Evolutionary conservation across 441 rosid species (phyloP), one percentile per base, ranked within the genome.

Genomic region (Pelargonium citronellum): DNA sequence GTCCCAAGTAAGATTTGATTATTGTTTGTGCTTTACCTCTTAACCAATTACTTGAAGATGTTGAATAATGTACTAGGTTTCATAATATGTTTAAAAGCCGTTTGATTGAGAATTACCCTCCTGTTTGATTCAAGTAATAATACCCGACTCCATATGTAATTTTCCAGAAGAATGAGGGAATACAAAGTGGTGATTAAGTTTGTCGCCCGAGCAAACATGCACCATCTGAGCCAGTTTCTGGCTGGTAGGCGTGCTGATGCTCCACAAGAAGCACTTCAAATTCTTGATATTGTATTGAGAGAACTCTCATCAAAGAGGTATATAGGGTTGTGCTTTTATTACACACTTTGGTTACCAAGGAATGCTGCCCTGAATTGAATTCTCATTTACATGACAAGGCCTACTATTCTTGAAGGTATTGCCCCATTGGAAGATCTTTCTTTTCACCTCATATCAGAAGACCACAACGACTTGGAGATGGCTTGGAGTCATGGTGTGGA

Each of bases 401-500:
- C 41, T 49, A 37, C 22, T 46, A 68, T 20, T 9, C 73, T 27
- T 75, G 79, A 75, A 90, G 96, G 82, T 94, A 82, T 71, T 89
- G 88, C 73, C 94, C 96, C 0, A 73, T 95, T 55, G 97, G 96
- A 53, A 86, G 96, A 78, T 95, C 95, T 27, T 95, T 95, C 85
- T 95, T 90, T 69, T 95, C 99, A 37, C 99, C 94, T 5, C 85
- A 84, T 79, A 81, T 90, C 60, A 81, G 88, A 80, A 79, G 83
- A 22, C 96, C 96, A 0, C 96, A 90, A 70, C 73, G 89, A 24
- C 94, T 95, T 11, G 96, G 99, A 68, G 99, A 95, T 12, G 99
- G 99, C 69, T 86, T 95, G 79, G 96, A 95, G 86, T 89, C 96
- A 30, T 95, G 99, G 99, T 91, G 96, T 67, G 99, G 99, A 41